Evolutionary conservation across 352 stramenopile species (phyloP), one percentile per base, ranked within the genome.

Genomic region (Phytophthora vignae): DNA sequence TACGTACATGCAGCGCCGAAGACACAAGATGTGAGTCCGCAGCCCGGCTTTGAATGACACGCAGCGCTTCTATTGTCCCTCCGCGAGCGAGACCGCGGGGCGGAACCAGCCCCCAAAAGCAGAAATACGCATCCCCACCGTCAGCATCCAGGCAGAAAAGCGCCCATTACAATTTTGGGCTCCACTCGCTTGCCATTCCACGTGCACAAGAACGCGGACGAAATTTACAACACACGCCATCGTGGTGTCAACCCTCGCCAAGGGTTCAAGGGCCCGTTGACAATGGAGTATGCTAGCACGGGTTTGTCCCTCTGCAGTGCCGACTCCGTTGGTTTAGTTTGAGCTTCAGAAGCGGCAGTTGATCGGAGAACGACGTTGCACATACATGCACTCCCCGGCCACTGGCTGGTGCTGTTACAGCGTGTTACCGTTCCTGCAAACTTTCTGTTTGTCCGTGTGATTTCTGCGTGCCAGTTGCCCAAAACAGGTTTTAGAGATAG

Each of bases 121-220:
- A 73, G 53, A 73, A 73, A 73, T 46, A 62, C 53, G 65, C 55
- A 71, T 53, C 46, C 29, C 17, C 46, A 48, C 46, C 46, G n/a
- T 53, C 46, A 46, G 55, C 31, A 42, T 56, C 33, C 55, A n/a
- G 15, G 55, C 29, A 66, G 58, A 72, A 72, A 67, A 66, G 19
- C 33, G 12, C 9, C 33, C 33, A 40, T 40, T 40, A 40, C 33
- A 15, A 40, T 40, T 40, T 40, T 40, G 33, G 33, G 33, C 33
- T 40, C 33, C 33, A 40, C 10, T 40, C 33, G 33, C 12, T 40
- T 40, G 33, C 17, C 36, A 44, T 44, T 15, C 12, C 36, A 44
- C 36, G 10, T 12, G 36, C 36, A 44, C 36, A 44, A 44, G 40
- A 8, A 48, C 12, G 15, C 12, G 33, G 15, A 48, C 40, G 40